Conservation (phyloP, 768 basidiomycete species). For the Asterophora lycoperdoides region DNA sequence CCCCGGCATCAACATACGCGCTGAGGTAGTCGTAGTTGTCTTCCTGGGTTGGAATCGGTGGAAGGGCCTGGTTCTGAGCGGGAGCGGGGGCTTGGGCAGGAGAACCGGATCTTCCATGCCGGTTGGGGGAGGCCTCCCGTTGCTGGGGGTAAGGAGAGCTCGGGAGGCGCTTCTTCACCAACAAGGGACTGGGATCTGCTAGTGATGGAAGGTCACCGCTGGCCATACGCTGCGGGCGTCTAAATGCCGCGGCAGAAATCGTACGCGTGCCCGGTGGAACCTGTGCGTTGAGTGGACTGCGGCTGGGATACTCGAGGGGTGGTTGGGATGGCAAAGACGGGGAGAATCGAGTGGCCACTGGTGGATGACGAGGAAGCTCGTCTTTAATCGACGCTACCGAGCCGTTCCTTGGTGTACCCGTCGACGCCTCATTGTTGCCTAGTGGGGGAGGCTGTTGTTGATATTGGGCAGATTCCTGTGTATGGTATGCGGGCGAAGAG, state of each 20-base stretch:
- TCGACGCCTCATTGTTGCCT: no score
- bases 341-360: slow-evolving; percentile 2
- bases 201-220: slow-evolving; percentile 24
- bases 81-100: slow-evolving; percentile 12
- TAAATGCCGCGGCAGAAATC: slow-evolving; percentile 76
- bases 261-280: slow-evolving; percentile 44
- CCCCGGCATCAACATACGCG: slow-evolving; percentile 40
- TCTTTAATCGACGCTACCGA: background rate
- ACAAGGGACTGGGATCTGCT: slow-evolving; percentile 45
- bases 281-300: slow-evolving; percentile 17
- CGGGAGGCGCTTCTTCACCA: slow-evolving; percentile 46
- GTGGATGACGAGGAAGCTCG: slow-evolving; percentile 10
- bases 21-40: slow-evolving; percentile 58
- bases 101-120: slow-evolving; percentile 11
- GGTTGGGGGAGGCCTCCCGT: slow-evolving; percentile 16
- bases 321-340: slow-evolving; percentile 33
- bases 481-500: background rate
- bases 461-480: no score
- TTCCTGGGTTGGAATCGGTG: slow-evolving; percentile 24
- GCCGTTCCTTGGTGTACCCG: background rate
- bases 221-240: slow-evolving; percentile 40
- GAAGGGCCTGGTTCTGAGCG: slow-evolving; percentile 10
- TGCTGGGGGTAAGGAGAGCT: slow-evolving; percentile 37
- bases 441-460: no score
- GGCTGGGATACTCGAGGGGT: slow-evolving; percentile 43